phyloP scores from a whole-genome alignment of 768 basidiomycete genomes.

The Pleurotus citrinopileatus region DNA sequence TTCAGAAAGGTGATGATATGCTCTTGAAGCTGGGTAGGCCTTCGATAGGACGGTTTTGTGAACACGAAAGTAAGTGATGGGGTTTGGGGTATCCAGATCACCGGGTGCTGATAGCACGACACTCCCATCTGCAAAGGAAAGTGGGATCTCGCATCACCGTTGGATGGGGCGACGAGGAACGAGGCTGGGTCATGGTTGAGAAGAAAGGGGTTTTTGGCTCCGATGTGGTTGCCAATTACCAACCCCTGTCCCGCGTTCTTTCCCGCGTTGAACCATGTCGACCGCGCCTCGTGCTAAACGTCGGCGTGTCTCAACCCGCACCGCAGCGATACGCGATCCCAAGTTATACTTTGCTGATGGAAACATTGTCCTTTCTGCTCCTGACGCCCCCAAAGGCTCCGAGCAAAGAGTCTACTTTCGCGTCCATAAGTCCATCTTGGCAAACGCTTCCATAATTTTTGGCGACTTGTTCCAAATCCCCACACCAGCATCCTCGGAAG shows the following conservation, averaged over 20 bases:
- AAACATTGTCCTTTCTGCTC: slow-evolving; percentile 10
- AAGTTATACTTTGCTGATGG: slow-evolving; percentile 13
- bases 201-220: too few species aligned
- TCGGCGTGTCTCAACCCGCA: too few species aligned
- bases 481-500: not conserved
- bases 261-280: too few species aligned
- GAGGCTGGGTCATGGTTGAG: too few species aligned
- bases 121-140: slow-evolving; percentile 14
- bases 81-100: not conserved
- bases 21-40: not conserved
- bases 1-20: not conserved
- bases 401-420: slow-evolving; percentile 12
- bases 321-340: not conserved
- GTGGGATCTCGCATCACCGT: too few species aligned
- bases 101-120: slow-evolving; percentile 5
- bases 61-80: slow-evolving; percentile 12
- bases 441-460: slow-evolving; percentile 11
- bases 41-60: slow-evolving; percentile 13
- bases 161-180: too few species aligned
- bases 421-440: slow-evolving; percentile 14
- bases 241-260: too few species aligned
- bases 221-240: too few species aligned
- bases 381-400: not conserved
- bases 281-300: too few species aligned
- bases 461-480: slow-evolving; percentile 12